These are phyloP conservation scores for Bullera alba DNA, from an alignment of 768 basidiomycete species.

Conservation along the genomic window DNA sequence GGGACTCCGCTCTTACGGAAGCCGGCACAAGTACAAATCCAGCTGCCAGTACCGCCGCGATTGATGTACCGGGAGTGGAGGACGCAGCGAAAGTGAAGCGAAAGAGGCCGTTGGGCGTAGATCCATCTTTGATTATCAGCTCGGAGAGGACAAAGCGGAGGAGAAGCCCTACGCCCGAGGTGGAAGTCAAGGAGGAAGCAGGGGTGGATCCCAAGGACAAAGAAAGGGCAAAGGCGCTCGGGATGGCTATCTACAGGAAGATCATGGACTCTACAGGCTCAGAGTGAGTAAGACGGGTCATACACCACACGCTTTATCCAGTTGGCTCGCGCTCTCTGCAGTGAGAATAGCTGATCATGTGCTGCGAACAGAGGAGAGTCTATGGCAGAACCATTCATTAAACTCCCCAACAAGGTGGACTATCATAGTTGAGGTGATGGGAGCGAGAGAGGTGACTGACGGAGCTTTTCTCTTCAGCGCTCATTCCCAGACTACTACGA, in stretches of 20 bases:
- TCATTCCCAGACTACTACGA: conserved; percentile 40
- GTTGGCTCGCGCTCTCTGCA: background rate
- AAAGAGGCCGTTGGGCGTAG: conserved; percentile 18
- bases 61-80: background rate
- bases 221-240: conserved; percentile 24
- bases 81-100: conserved; percentile 2
- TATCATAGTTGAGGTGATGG: background rate
- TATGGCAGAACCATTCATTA: conserved; percentile 35
- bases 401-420: conserved; percentile 31
- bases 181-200: conserved; percentile 8
- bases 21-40: no score
- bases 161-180: conserved; percentile 21
- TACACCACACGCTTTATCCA: background rate
- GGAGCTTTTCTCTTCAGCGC: conserved; percentile 16
- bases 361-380: conserved; percentile 17
- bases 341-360: background rate
- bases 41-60: no score
- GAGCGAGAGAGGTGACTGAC: background rate
- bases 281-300: conserved; percentile 24
- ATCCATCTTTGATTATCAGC: conserved; percentile 32
- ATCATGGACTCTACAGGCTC: conserved; percentile 26
- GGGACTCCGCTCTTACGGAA: no score
- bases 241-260: conserved; percentile 26
- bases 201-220: conserved; percentile 31
- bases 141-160: conserved; percentile 27